These are phyloP conservation scores for Fusarium xylarioides DNA, from an alignment of 2,329 filamentous ascomycete genomes.

Conservation along the genomic window DNA sequence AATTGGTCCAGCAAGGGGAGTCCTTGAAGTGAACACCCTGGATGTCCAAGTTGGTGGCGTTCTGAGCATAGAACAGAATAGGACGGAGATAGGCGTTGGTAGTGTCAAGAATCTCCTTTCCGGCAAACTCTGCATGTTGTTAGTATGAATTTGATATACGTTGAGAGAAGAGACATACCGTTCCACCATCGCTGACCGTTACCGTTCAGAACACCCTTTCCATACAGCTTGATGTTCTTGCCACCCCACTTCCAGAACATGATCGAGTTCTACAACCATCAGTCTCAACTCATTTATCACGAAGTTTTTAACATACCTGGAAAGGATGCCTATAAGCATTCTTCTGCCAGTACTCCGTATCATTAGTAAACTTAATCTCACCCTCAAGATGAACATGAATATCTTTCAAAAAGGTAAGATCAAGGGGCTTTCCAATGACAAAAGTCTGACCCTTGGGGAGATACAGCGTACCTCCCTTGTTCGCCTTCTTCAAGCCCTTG, in stretches of 20 bases:
- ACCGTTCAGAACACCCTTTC: conserved; percentile 36
- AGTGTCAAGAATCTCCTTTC: conserved; percentile 34
- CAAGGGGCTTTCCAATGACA: conserved; percentile 39
- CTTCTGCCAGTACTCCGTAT: conserved; percentile 36
- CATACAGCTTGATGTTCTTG: conserved; percentile 37
- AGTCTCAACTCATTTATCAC: rapidly evolving
- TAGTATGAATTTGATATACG: background rate
- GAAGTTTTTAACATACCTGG: conserved; percentile 13
- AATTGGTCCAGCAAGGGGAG: conserved; percentile 40
- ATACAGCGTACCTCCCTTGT: conserved; percentile 37
- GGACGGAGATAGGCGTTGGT: conserved; percentile 36
- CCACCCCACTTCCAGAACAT: conserved; percentile 41
- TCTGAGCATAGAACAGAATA: conserved; percentile 41
- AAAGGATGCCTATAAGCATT: conserved; percentile 38
- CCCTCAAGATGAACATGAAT: conserved; percentile 40
- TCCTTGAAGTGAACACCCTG: conserved; percentile 40
- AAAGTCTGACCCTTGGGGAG: conserved; percentile 36
- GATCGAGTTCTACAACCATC: conserved; percentile 31
- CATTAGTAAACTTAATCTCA: conserved; percentile 42
- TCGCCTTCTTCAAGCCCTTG: conserved; percentile 36
- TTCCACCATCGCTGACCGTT: conserved; percentile 42
- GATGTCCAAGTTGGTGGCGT: conserved; percentile 35
- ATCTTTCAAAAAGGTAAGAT: conserved; percentile 36
- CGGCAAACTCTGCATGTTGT: conserved; percentile 23
- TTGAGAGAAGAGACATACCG: background rate